These are phyloP conservation scores for Pichia sp. DNA, from an alignment of 1,139 yeast genomes.

Conservation along the genomic window DNA sequence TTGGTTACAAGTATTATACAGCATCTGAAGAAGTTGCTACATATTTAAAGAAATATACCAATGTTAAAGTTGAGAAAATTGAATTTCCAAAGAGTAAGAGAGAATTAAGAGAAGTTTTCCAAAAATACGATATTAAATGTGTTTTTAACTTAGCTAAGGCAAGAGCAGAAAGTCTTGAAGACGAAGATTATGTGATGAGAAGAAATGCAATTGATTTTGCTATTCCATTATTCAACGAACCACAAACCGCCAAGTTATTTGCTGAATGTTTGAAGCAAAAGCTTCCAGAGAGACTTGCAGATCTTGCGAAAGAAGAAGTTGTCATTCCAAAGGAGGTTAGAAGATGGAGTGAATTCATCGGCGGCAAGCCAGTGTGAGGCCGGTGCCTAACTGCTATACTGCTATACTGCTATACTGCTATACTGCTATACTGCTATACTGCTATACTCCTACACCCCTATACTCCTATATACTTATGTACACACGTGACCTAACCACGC, in stretches of 20 bases:
- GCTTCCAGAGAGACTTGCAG: slow-evolving; percentile 50
- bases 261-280: slow-evolving; percentile 77
- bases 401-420: no score
- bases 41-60: slow-evolving; percentile 43
- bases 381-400: no score
- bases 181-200: slow-evolving; percentile 95
- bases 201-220: slow-evolving; percentile 98
- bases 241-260: slow-evolving; percentile 83
- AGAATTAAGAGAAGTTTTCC: slow-evolving; percentile 88
- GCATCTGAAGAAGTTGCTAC: slow-evolving; percentile 67
- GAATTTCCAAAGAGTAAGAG: slow-evolving; percentile 92
- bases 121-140: slow-evolving; percentile 70
- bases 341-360: slow-evolving; percentile 96
- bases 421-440: no score
- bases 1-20: slow-evolving; percentile 78
- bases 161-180: slow-evolving; percentile 78
- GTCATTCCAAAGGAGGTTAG: slow-evolving; percentile 76
- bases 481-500: no score
- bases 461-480: no score
- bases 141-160: slow-evolving; percentile 89
- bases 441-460: no score
- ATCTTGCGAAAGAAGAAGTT: slow-evolving; percentile 35
- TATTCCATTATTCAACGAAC: slow-evolving; percentile 93
- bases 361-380: slow-evolving; percentile 73
- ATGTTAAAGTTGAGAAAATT: slow-evolving; percentile 52